phyloP scores from a whole-genome alignment of 768 basidiomycete genomes.

The Crassisporium funariophilum region DNA sequence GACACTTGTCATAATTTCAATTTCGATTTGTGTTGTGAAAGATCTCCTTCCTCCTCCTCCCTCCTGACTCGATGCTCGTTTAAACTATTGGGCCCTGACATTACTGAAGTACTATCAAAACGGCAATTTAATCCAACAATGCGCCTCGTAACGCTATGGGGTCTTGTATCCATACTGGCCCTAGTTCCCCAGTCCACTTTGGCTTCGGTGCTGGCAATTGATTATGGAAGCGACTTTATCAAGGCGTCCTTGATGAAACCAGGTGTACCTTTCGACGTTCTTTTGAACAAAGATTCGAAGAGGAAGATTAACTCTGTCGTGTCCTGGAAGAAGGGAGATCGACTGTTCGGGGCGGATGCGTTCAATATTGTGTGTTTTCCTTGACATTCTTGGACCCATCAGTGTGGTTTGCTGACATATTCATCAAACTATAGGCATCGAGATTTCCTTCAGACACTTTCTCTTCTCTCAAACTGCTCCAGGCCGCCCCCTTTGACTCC shows the following conservation, averaged over 20 bases:
- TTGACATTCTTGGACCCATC: background rate
- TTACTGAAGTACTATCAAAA: too few relatives aligned
- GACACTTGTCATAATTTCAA: too few relatives aligned
- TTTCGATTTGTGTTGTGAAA: too few relatives aligned
- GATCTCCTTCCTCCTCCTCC: too few relatives aligned
- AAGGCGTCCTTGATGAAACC: constrained; percentile 96
- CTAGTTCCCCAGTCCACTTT: constrained; percentile 48
- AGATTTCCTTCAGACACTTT: constrained; percentile 90
- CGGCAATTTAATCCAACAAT: background rate
- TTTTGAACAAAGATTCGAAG: constrained; percentile 96
- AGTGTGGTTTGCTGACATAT: constrained; percentile 4
- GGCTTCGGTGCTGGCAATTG: constrained; percentile 89
- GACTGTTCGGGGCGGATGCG: constrained; percentile 89
- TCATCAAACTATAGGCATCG: constrained; percentile 61
- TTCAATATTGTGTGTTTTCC: constrained; percentile 72
- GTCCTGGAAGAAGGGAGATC: constrained; percentile 88
- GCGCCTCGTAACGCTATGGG: background rate
- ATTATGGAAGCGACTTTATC: constrained; percentile 98
- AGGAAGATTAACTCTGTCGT: constrained; percentile 91
- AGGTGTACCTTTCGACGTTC: constrained; percentile 91
- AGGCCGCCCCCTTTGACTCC: constrained; percentile 68
- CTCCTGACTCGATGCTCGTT: background rate
- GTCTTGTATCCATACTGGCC: background rate
- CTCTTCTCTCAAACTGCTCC: constrained; percentile 80
- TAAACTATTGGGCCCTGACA: background rate